phyloP scores from a whole-genome alignment of 495 filamentous ascomycete species.

The Penicillium nucicola region DNA sequence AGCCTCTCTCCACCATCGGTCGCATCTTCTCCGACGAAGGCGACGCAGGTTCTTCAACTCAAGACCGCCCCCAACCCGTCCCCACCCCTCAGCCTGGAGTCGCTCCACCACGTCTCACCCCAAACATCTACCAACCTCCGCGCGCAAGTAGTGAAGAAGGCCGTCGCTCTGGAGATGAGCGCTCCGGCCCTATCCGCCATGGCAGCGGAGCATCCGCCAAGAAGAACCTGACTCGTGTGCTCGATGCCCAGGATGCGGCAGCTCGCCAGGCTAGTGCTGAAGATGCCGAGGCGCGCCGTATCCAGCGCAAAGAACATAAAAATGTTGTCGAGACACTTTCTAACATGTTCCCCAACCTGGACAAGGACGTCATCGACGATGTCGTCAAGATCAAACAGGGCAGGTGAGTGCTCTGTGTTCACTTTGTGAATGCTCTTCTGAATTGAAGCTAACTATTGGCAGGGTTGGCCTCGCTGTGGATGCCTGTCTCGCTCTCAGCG shows the following conservation, averaged over 20 bases:
- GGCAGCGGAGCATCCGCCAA: conserved; percentile 21
- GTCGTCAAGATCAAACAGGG: conserved; percentile 91
- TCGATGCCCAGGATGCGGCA: conserved; percentile 80
- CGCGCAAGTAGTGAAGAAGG: conserved; percentile 39
- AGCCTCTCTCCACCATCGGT: conserved; percentile 89
- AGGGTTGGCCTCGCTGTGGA: conserved; percentile 90
- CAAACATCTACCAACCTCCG: conserved; percentile 52
- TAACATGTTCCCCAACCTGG: conserved; percentile 90
- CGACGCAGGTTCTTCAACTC: conserved; percentile 16
- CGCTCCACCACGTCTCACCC: conserved; percentile 56
- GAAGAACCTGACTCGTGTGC: conserved; percentile 25
- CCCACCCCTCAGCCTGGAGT: conserved; percentile 53
- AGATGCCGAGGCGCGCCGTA: conserved; percentile 79
- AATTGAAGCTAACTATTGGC: conserved; percentile 2
- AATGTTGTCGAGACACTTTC: conserved; percentile 89
- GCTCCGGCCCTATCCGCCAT: conserved; percentile 5
- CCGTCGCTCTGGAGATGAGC: conserved; percentile 46
- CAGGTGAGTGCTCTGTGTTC: conserved; percentile 55
- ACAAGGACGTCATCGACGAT: conserved; percentile 88
- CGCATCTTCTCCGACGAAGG: conserved; percentile 90
- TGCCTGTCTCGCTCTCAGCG: conserved; percentile 78
- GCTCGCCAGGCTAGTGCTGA: conserved; percentile 92
- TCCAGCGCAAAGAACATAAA: conserved; percentile 80
- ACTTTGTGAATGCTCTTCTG: not conserved
- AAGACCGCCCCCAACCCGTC: conserved; percentile 47